These are phyloP conservation scores for Torulaspora delbrueckii DNA, from an alignment of 805 yeast species.

Conservation along the genomic window DNA sequence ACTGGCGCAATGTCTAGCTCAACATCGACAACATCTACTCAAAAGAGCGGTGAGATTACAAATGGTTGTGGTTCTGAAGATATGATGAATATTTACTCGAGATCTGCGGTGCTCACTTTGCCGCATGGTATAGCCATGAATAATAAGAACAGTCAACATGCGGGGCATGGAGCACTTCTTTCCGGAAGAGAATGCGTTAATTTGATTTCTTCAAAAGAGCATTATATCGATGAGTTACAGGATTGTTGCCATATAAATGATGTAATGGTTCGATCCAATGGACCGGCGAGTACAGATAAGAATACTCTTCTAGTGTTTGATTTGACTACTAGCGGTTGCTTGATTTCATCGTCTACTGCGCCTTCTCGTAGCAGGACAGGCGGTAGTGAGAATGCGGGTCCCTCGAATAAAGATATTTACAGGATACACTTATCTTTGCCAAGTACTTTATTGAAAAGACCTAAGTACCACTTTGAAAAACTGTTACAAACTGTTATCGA, in stretches of 20 bases:
- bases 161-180: neutral
- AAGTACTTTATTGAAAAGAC: constrained; percentile 31
- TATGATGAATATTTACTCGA: neutral
- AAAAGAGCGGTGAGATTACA: neutral
- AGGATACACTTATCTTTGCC: constrained; percentile 32
- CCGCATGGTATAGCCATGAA: neutral
- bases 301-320: constrained; percentile 21
- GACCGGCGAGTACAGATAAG: constrained; percentile 3
- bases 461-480: constrained; percentile 28
- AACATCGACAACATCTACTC: neutral
- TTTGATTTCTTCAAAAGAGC: constrained; percentile 8
- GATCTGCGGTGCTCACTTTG: neutral
- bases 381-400: neutral
- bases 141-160: neutral
- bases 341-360: constrained; percentile 14
- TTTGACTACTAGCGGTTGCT: constrained; percentile 21
- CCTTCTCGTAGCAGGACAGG: neutral
- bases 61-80: neutral
- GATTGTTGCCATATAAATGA: constrained; percentile 8
- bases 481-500: constrained; percentile 24
- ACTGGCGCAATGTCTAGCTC: neutral
- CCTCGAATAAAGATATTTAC: constrained; percentile 13
- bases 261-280: constrained; percentile 1
- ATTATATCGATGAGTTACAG: constrained; percentile 12
- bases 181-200: constrained; percentile 4